Evolutionary conservation across 495 filamentous ascomycete genomes (phyloP), one percentile per base, ranked within the genome.

Genomic region (Talaromyces trachyspermus): DNA sequence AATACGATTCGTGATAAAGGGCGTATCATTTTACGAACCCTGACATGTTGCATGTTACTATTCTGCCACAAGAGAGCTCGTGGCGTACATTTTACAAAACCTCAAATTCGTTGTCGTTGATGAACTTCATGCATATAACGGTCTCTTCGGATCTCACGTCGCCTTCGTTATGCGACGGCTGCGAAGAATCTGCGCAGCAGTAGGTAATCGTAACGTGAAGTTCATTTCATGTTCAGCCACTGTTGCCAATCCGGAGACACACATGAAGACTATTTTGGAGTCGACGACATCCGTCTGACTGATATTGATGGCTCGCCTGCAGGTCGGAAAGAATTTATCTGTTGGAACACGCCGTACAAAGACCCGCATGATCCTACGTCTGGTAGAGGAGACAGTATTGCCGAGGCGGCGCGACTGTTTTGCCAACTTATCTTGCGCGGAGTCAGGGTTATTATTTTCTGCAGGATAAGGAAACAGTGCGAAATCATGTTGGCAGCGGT

Each of bases 201-300:
- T 99, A 12, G 94, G 92, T 7, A 99, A 99, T 59, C 71, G 79
- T 9, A 77, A 83, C 53, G 81, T 97, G 44, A 88, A 85, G 56
- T 99, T 99, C 54, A 86, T 99, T 44, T 96, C 90, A 11, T 99
- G 92, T 64, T 97, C 94, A 37, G 92, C 92, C 8, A 99, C 92
- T 0, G 89, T 99, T 37, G 88, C 91, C 12, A 99, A 99, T 56
- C 94, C 92, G 0, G 77, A 86, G 57, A 64, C 89, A 55, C 92
- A 99, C 62, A 96, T 99, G 79, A 81, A 79, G 62, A 86, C 85
- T 1, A 84, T 99, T 30, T 99, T 57, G 89, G 89, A n/a, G 75
- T 95, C 19, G 75, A 90, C 18, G 65, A 80, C 24, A 85, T 95
- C 7, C 77, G 74, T 48, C 58, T 97, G 29, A 80, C 86, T 2